Evolutionary conservation across 2,329 filamentous ascomycete genomes (phyloP), one percentile per base, ranked within the genome.

Genomic region (Xylariaceae sp.): DNA sequence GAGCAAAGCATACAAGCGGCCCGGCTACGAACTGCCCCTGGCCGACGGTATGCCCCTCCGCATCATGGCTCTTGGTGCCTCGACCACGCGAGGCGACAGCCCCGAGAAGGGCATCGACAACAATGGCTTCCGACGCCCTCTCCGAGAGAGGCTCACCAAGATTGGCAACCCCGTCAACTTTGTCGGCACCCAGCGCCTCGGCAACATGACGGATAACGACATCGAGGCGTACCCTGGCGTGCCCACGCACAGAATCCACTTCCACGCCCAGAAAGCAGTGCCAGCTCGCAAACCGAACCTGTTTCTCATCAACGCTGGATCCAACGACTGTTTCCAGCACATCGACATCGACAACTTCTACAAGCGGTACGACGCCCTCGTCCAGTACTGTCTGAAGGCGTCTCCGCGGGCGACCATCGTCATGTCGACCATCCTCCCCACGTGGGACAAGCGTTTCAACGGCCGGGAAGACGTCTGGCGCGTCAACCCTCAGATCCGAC

Each of bases 151-250:
- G 38, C 51, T 67, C 23, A 56, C 44, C 5, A 30, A 46, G 26
- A 52, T 56, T 34, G 57, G 57, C 19, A 55, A 59, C 31, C 53
- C 55, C 27, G 57, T 60, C 34, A 59, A 60, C 42, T 61, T 57
- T 40, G 58, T 64, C 15, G 61, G 61, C 18, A 58, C 57, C 3
- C 51, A 56, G 26, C 50, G 55, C 4, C 47, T 55, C 11, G 60
- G 60, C 30, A 58, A 58, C 37, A 62, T 63, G 59, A 55, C 50
- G 12, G 56, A 62, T 35, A 59, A 62, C 42, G 54, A 59, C 14
- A 54, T 60, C 33, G 56, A 61, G 32, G 59, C 58, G 7, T 61
- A 59, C 32, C 55, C 55, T 2, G 59, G 59, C 9, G 52, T 55
- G 5, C 44, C 45, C 31, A 57, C 61, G 11, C 45, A 52, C 15